Conservation (phyloP, 345 rosid genomes). For the Salix koriyanagi region DNA sequence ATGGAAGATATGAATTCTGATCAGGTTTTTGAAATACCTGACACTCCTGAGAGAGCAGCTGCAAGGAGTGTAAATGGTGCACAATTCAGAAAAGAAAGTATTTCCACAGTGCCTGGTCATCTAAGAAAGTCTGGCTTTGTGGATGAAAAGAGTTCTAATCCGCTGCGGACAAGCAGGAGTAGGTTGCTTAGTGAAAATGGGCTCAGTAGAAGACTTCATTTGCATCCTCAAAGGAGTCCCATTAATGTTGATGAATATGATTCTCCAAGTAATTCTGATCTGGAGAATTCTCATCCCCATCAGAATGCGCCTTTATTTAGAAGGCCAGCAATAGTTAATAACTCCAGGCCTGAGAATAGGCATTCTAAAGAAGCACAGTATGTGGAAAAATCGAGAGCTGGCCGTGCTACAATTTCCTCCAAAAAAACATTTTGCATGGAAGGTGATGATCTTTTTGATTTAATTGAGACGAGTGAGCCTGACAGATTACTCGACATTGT, state of each 20-base stretch:
- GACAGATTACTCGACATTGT: slow-evolving; percentile 25
- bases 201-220: slow-evolving; percentile 21
- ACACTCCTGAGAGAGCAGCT: slow-evolving; percentile 71
- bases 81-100: slow-evolving; percentile 33
- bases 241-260: slow-evolving; percentile 27
- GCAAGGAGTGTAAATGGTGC: slow-evolving; percentile 16
- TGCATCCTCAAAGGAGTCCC: slow-evolving; percentile 26
- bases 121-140: slow-evolving; percentile 24
- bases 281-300: slow-evolving; percentile 20
- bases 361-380: slow-evolving; percentile 22
- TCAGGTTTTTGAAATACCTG: slow-evolving; percentile 52
- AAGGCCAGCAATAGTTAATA: slow-evolving; percentile 30
- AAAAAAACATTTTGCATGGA: slow-evolving; percentile 20
- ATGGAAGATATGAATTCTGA: slow-evolving; percentile 82
- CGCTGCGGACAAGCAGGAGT: slow-evolving; percentile 15
- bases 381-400: slow-evolving; percentile 42
- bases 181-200: slow-evolving; percentile 33
- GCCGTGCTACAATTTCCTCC: slow-evolving; percentile 19
- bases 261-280: slow-evolving; percentile 18
- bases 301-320: slow-evolving; percentile 41
- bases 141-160: slow-evolving; percentile 31
- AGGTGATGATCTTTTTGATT: slow-evolving; percentile 27
- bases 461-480: slow-evolving; percentile 19
- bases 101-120: slow-evolving; percentile 30
- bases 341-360: slow-evolving; percentile 24